phyloP scores from a whole-genome alignment of 2,329 filamentous ascomycete genomes.

The Arthrobotrys sinensis region DNA sequence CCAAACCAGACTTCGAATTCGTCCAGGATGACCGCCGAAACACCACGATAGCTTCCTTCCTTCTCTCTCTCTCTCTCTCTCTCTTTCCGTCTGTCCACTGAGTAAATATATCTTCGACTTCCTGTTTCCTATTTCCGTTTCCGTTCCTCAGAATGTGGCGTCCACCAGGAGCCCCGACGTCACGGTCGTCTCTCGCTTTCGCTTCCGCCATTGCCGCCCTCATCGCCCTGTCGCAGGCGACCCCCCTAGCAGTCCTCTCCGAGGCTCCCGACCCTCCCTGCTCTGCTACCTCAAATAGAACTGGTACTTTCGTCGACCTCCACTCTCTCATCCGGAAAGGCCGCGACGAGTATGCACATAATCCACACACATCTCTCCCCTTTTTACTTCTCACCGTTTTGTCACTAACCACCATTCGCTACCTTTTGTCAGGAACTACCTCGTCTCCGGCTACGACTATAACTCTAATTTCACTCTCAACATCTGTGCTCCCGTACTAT shows the following conservation, averaged over 20 bases:
- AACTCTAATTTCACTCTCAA: slow-evolving; percentile 87
- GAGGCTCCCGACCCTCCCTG: slow-evolving; percentile 47
- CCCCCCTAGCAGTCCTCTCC: slow-evolving; percentile 30
- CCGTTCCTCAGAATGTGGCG: slow-evolving; percentile 25
- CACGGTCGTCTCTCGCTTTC: neutral
- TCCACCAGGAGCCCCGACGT: neutral
- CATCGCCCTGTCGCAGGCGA: slow-evolving; percentile 36
- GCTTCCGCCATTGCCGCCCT: slow-evolving; percentile 2
- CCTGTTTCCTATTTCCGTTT: no score
- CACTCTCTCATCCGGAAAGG: slow-evolving; percentile 47
- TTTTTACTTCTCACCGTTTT: no score
- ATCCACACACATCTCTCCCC: no score
- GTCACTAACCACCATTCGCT: no score
- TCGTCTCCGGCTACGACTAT: slow-evolving; percentile 81
- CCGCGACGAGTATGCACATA: slow-evolving; percentile 16
- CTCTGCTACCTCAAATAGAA: slow-evolving; percentile 53
- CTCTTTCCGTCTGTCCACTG: neutral
- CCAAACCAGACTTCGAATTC: no score
- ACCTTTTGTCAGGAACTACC: slow-evolving; percentile 55
- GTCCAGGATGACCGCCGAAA: no score
- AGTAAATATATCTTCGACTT: neutral
- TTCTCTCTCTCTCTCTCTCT: neutral
- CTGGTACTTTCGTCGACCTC: slow-evolving; percentile 51
- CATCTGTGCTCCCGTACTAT: slow-evolving; percentile 78
- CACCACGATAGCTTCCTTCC: no score